Base-by-base conservation (phyloP, 169 alveolate species). In the Blepharisma undulans region DNA sequence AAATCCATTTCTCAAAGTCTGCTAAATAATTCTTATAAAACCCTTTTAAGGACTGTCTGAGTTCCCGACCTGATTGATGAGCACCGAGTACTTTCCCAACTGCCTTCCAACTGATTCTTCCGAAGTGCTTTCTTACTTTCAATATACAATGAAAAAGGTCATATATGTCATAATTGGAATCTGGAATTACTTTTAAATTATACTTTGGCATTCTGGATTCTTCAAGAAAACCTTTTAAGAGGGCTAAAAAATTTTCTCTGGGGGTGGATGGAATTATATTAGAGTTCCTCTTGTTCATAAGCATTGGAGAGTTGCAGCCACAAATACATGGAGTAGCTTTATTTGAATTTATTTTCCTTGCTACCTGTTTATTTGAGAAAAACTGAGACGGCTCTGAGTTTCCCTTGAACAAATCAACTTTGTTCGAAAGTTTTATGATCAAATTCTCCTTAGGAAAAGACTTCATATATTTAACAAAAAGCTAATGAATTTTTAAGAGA, bases 241-340 rank as follows among this genome's bases (percentile, higher is more conserved):
- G 22, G 59, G 8, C 84, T 25, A n/a, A n/a, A 72, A 86, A 86
- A 85, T 86, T 86, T 27, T 71, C 84, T n/a, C 25, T 60, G 12
- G 91, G 84, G 36, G 18, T 32, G 10, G 33, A 12, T 22, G n/a
- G 71, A 4, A 1, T 36, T 21, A 30, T 16, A 8, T 14, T n/a
- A 7, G 76, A 27, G 18, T 30, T 27, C 84, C 91, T 86, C 22
- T 72, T 61, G 32, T 22, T 5, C 22, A 29, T 25, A 25, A 86
- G 91, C 22, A 61, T 72, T 21, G 91, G 91, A 8, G 66, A 29
- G 71, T 86, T 86, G 72, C 91, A 86, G 72, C 91, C 91, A 86
- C 91, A 86, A 86, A 86, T 72, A 27, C 91, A 86, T 36, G 29
- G 29, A 21, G 29, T 78, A 22, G 18, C 60, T 36, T 16, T 3